Conservation (phyloP, 2,329 filamentous ascomycete species). For the Cordyceps militaris region DNA sequence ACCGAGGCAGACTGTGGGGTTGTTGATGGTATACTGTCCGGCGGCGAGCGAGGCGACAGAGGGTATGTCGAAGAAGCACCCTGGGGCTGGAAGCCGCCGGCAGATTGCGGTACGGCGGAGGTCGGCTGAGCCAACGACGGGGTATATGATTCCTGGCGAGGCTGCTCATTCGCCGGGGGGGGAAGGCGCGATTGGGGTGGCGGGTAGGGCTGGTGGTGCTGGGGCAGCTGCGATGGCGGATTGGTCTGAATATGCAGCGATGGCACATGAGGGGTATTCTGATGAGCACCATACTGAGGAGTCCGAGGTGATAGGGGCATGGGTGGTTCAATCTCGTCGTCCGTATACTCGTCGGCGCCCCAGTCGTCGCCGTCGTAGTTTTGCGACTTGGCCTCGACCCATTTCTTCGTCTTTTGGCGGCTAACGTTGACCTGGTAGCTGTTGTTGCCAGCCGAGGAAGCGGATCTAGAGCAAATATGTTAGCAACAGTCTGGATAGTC, state of each 20-base stretch:
- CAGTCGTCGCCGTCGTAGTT: slow-evolving; percentile 93
- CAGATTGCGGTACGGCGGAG: neutral
- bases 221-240: slow-evolving; percentile 6
- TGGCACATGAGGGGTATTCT: neutral
- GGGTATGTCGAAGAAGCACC: slow-evolving; percentile 5
- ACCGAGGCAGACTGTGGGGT: neutral
- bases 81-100: neutral
- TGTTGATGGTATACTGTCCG: slow-evolving; percentile 2
- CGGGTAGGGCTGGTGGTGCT: neutral
- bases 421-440: slow-evolving; percentile 79
- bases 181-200: neutral
- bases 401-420: slow-evolving; percentile 86
- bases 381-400: slow-evolving; percentile 81
- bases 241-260: slow-evolving; percentile 23
- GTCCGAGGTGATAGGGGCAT: neutral
- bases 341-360: slow-evolving; percentile 66
- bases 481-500: neutral
- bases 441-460: slow-evolving; percentile 16
- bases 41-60: slow-evolving; percentile 8
- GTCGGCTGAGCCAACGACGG: neutral
- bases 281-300: slow-evolving; percentile 1
- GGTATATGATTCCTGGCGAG: neutral
- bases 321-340: slow-evolving; percentile 34
- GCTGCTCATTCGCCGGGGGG: neutral
- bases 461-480: neutral